Conservation (phyloP, 148 eudicot genomes). For the Dianthus caryophyllus region DNA sequence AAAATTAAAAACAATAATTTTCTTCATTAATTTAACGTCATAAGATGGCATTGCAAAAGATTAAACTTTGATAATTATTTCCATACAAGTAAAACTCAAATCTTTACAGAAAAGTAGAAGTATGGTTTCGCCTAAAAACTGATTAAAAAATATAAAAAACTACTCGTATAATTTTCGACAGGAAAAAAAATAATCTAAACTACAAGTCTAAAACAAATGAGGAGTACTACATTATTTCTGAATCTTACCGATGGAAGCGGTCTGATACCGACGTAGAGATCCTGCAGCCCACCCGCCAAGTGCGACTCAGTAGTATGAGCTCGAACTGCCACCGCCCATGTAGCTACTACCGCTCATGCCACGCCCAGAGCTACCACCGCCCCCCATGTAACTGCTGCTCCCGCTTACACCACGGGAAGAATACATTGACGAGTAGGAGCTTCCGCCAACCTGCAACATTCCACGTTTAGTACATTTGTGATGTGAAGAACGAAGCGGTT, state of each 20-base stretch:
- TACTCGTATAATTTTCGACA: neutral
- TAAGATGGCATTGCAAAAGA: too few species aligned
- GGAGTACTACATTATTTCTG: neutral
- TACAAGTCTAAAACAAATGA: conserved; percentile 3
- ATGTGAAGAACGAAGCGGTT: neutral
- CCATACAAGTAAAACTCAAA: neutral
- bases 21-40: too few species aligned
- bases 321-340: conserved; percentile 74
- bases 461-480: neutral
- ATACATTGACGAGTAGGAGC: conserved; percentile 81
- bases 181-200: conserved; percentile 1
- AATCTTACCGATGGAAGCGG: neutral
- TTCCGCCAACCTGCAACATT: conserved; percentile 63
- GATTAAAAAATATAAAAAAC: too few species aligned
- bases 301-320: conserved; percentile 80
- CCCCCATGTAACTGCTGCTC: conserved; percentile 64
- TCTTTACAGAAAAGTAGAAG: conserved; percentile 9
- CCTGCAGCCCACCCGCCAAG: neutral
- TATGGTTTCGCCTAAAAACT: neutral
- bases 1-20: too few species aligned
- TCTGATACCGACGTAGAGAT: neutral
- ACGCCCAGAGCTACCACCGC: conserved; percentile 63
- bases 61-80: too few species aligned
- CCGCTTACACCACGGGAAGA: conserved; percentile 73
- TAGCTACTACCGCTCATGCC: conserved; percentile 33